These are phyloP conservation scores for Articulospora tetracladia DNA, from an alignment of 495 filamentous ascomycete genomes.

Conservation along the genomic window DNA sequence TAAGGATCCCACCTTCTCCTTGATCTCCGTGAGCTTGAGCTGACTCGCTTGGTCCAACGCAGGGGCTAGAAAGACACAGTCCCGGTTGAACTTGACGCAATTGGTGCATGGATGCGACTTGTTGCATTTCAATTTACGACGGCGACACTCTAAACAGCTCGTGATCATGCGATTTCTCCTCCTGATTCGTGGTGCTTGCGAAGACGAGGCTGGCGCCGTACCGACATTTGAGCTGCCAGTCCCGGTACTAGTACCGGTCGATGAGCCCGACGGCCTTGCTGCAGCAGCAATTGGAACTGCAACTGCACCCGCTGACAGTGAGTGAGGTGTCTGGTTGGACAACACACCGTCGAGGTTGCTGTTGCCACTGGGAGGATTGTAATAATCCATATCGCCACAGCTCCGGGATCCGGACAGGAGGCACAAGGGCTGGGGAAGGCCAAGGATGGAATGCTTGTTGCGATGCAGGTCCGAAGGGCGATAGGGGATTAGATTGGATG, in stretches of 20 bases:
- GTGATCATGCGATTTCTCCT: slow-evolving; percentile 67
- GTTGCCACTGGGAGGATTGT: neutral
- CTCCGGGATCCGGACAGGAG: neutral
- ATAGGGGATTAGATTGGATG: neutral
- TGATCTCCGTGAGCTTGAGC: slow-evolving; percentile 60
- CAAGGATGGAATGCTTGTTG: neutral
- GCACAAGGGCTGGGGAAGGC: neutral
- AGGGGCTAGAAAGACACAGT: slow-evolving; percentile 62
- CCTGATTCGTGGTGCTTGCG: slow-evolving; percentile 39
- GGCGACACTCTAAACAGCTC: slow-evolving; percentile 67
- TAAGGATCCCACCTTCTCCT: slow-evolving; percentile 63
- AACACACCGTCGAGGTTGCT: neutral
- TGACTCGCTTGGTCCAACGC: slow-evolving; percentile 58
- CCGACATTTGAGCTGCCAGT: neutral
- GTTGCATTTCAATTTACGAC: slow-evolving; percentile 78
- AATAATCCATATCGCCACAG: neutral
- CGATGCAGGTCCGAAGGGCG: neutral
- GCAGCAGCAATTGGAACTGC: neutral
- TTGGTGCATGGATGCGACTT: slow-evolving; percentile 70
- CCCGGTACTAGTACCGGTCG: neutral
- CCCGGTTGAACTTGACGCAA: slow-evolving; percentile 55
- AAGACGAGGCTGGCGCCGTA: slow-evolving; percentile 3
- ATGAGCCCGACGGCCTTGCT: neutral
- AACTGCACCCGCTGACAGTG: neutral
- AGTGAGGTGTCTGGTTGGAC: neutral